phyloP scores from a whole-genome alignment of 2,329 filamentous ascomycete genomes.

The Hypoxylon rubiginosum region DNA sequence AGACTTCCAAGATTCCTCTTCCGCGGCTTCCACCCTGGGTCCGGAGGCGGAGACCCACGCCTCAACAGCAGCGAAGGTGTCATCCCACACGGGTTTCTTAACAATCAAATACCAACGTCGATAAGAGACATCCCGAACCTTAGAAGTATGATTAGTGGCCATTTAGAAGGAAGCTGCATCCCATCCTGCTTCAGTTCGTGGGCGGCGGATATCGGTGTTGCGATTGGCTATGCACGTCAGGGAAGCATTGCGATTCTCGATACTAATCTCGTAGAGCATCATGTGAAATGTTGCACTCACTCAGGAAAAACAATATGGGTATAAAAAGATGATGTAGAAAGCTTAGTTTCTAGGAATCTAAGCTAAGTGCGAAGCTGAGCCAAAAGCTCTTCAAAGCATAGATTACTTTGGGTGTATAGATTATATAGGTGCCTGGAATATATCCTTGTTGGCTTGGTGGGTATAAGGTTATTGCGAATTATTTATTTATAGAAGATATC shows the following conservation, averaged over 20 bases:
- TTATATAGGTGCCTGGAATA: too few relatives aligned
- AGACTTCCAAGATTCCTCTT: constrained; percentile 23
- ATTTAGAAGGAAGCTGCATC: not conserved
- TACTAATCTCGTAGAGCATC: constrained; percentile 10
- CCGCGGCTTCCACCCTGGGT: constrained; percentile 11
- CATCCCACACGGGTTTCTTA: constrained; percentile 18
- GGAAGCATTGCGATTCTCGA: constrained; percentile 24
- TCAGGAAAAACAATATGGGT: too few relatives aligned
- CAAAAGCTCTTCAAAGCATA: too few relatives aligned
- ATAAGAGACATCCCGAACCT: constrained; percentile 16
- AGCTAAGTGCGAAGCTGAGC: too few relatives aligned
- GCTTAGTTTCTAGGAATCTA: too few relatives aligned
- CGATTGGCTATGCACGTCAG: not conserved
- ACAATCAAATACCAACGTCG: not conserved
- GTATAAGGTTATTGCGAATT: too few relatives aligned
- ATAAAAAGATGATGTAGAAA: too few relatives aligned
- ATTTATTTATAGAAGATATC: too few relatives aligned
- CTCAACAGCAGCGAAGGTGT: constrained; percentile 17
- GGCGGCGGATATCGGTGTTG: constrained; percentile 14
- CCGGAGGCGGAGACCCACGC: constrained; percentile 19
- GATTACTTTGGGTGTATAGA: too few relatives aligned
- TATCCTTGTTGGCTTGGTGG: too few relatives aligned
- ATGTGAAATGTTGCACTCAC: too few relatives aligned
- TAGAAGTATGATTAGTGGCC: not conserved
- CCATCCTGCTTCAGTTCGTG: constrained; percentile 25